phyloP scores from a whole-genome alignment of 1,139 yeast species.

The Pichia sorboxylosa region DNA sequence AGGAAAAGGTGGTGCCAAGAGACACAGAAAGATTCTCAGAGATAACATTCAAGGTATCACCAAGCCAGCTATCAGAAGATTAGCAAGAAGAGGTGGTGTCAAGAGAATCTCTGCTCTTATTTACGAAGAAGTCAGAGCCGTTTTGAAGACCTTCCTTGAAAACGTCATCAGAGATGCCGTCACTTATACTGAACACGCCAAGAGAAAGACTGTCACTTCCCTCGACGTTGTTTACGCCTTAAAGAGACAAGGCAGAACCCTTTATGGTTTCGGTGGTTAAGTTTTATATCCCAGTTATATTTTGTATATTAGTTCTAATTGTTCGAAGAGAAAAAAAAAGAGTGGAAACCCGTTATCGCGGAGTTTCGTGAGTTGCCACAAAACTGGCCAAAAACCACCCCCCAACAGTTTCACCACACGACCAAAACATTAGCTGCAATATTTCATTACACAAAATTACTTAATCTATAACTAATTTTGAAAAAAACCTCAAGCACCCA shows the following conservation, averaged over 20 bases:
- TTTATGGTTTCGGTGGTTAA: slow-evolving; percentile 99
- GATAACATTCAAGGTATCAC: slow-evolving; percentile 99
- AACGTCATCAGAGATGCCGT: slow-evolving; percentile 98
- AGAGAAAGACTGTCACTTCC: slow-evolving; percentile 99
- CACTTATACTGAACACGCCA: slow-evolving; percentile 98
- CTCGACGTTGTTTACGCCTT: slow-evolving; percentile 97
- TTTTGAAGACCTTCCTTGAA: slow-evolving; percentile 90
- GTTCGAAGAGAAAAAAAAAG: not conserved
- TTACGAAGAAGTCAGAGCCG: slow-evolving; percentile 98
- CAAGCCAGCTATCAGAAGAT: slow-evolving; percentile 99
- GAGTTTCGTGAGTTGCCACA: too few species aligned
- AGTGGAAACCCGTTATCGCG: too few species aligned
- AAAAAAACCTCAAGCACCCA: slow-evolving; percentile 12
- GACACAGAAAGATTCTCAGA: slow-evolving; percentile 99
- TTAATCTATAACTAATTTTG: too few species aligned
- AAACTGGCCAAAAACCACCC: too few species aligned
- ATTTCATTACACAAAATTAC: too few species aligned
- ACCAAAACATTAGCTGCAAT: too few species aligned
- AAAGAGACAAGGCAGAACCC: slow-evolving; percentile 99
- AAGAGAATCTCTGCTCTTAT: slow-evolving; percentile 98
- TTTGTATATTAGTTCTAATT: slow-evolving; percentile 8
- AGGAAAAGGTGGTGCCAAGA: slow-evolving; percentile 99
- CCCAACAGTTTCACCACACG: too few species aligned
- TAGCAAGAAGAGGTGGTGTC: slow-evolving; percentile 99
- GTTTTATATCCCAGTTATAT: slow-evolving; percentile 1